Conservation (phyloP, 345 rosid genomes). For the Aegle marmelos region DNA sequence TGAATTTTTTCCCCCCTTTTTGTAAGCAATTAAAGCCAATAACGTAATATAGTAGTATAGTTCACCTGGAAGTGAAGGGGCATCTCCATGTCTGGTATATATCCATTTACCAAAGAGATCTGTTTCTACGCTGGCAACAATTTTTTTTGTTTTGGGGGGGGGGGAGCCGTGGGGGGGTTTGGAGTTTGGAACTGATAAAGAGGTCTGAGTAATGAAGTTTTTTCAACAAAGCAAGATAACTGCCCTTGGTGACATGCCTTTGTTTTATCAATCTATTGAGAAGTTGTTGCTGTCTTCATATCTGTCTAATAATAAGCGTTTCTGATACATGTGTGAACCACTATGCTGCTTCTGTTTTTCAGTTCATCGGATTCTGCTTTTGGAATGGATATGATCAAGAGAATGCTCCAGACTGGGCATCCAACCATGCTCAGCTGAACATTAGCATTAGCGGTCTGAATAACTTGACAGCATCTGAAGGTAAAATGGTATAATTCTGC, state of each 20-base stretch:
- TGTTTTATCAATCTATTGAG: slow-evolving; percentile 25
- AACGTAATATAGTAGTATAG: background rate
- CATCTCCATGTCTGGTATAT: background rate
- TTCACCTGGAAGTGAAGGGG: background rate
- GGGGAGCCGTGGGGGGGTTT: no score
- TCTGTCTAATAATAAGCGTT: slow-evolving; percentile 28
- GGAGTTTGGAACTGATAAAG: background rate
- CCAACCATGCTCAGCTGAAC: slow-evolving; percentile 87
- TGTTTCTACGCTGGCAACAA: background rate
- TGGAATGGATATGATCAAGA: slow-evolving; percentile 92
- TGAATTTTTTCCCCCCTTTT: background rate
- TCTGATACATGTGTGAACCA: slow-evolving; percentile 30
- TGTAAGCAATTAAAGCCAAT: background rate
- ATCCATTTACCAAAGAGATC: background rate
- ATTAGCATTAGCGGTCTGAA: background rate
- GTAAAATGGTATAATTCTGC: background rate
- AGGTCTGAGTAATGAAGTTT: background rate
- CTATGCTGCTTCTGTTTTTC: slow-evolving; percentile 38
- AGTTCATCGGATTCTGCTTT: slow-evolving; percentile 95
- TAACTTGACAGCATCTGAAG: background rate
- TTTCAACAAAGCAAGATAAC: slow-evolving; percentile 10
- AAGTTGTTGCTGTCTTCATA: slow-evolving; percentile 21
- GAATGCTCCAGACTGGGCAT: slow-evolving; percentile 93
- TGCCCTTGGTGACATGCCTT: slow-evolving; percentile 10
- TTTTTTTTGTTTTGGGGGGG: background rate